Percentiles rank a stretch among this genome's conserved stretches.
Evolutionary conservation across 2,329 filamentous ascomycete genomes (phyloP).

Genomic region (Spiromastix sp.): DNA sequence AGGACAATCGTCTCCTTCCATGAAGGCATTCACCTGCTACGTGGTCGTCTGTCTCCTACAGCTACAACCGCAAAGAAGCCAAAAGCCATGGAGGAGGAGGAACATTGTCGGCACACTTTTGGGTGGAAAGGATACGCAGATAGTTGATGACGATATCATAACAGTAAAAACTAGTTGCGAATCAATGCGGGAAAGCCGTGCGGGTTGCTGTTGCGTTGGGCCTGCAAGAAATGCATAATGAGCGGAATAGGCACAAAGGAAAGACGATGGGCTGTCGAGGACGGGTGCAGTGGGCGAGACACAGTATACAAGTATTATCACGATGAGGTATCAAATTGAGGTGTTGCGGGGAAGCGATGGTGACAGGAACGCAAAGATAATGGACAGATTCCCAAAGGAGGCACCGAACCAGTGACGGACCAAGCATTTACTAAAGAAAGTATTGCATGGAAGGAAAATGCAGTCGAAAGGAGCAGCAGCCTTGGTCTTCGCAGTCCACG

Average conservation of each 20-base stretch:
- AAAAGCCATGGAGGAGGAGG: conserved; percentile 95
- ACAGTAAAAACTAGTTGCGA: conserved; percentile 82
- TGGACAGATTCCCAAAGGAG: conserved; percentile 60
- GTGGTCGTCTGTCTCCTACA: conserved; percentile 66
- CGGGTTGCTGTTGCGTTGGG: conserved; percentile 85
- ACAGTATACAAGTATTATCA: conserved; percentile 44
- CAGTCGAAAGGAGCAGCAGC: too few relatives aligned
- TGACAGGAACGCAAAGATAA: conserved; percentile 52
- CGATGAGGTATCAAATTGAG: conserved; percentile 70
- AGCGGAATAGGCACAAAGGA: conserved; percentile 59
- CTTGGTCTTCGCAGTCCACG: too few relatives aligned
- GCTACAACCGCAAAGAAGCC: conserved; percentile 91
- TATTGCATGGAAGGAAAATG: too few relatives aligned
- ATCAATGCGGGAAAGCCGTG: conserved; percentile 72
- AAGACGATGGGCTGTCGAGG: conserved; percentile 64
- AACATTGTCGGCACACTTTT: conserved; percentile 78
- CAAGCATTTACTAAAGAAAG: too few relatives aligned
- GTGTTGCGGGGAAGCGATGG: conserved; percentile 54
- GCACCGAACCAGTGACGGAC: conserved; percentile 24
- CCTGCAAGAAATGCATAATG: conserved; percentile 55
- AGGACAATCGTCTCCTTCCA: too few relatives aligned
- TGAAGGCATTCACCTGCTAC: conserved; percentile 86
- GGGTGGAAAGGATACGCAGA: conserved; percentile 73
- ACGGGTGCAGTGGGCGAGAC: conserved; percentile 4
- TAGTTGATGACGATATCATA: conserved; percentile 95